Conservation (phyloP, 495 filamentous ascomycete genomes). For the Zalerion maritima region DNA sequence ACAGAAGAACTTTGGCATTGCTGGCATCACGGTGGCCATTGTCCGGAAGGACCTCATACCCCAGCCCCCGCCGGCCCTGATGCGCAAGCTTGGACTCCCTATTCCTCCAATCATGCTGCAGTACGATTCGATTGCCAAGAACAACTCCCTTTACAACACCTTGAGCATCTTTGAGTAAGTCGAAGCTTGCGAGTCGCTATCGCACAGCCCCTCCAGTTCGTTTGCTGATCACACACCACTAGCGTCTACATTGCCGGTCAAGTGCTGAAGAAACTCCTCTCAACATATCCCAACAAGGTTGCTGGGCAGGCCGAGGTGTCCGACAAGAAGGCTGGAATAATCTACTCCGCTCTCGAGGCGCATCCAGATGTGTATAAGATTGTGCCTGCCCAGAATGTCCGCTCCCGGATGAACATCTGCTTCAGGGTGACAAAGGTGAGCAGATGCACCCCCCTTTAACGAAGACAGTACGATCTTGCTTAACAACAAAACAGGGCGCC, state of each 20-base stretch:
- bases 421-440: slow-evolving; percentile 50
- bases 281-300: slow-evolving; percentile 47
- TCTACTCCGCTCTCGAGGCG: slow-evolving; percentile 65
- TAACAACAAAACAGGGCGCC: slow-evolving; percentile 29
- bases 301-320: slow-evolving; percentile 55
- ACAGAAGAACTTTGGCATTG: slow-evolving; percentile 81
- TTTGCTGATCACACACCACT: slow-evolving; percentile 2
- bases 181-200: too few species aligned
- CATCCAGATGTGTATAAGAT: slow-evolving; percentile 53
- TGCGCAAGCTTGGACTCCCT: slow-evolving; percentile 63
- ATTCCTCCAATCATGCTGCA: slow-evolving; percentile 64
- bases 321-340: slow-evolving; percentile 51
- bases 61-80: slow-evolving; percentile 42
- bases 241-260: slow-evolving; percentile 75
- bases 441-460: background rate
- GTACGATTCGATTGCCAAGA: slow-evolving; percentile 69
- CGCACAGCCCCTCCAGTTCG: too few species aligned
- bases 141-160: slow-evolving; percentile 88
- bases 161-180: slow-evolving; percentile 74
- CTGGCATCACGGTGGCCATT: slow-evolving; percentile 74
- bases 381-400: slow-evolving; percentile 54
- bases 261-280: slow-evolving; percentile 57
- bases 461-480: background rate
- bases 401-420: slow-evolving; percentile 87
- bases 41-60: slow-evolving; percentile 59